Evolutionary conservation across 768 basidiomycete species (phyloP), one percentile per base, ranked within the genome.

Genomic region (Russula emetica): DNA sequence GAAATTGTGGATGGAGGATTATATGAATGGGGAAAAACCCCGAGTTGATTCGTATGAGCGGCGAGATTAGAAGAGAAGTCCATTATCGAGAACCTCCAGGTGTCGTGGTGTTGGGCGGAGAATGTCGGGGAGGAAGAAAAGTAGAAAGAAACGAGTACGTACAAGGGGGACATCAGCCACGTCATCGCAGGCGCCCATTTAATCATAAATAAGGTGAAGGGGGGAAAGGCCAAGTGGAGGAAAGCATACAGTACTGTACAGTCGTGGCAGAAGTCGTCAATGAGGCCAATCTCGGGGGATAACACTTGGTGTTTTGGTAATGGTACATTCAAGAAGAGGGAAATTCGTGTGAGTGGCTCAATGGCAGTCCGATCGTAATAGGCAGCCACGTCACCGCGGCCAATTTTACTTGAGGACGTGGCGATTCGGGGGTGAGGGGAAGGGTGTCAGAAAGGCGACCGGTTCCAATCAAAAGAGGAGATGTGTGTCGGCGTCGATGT

Each of bases 241-340:
- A 34, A n/a, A 22, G 22, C 47, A 22, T 52, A 56, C n/a, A n/a
- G n/a, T n/a, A n/a, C n/a, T n/a, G n/a, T 64, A 66, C 66, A 66
- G 14, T 64, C 53, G 26, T 64, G 58, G 53, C 36, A 60, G 47
- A 38, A 38, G 38, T 66, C 54, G 32, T 64, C 51, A 36, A 53
- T 36, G 32, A 30, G 54, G 45, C 53, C 8, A 38, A 30, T 40
- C 47, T 47, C 47, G 38, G 30, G 53, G 28, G 47, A 30, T 51
- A 47, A 49, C 50, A 55, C 61, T 42, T n/a, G 54, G 28, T n/a
- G 5, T 32, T 3, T 53, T 54, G 42, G 6, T 60, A n/a, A 49
- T 64, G n/a, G 30, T 64, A 60, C 63, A 64, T 55, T 40, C 57
- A 38, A 14, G 32, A 49, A 50, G 32, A 32, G 42, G 24, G 24